Evolutionary conservation across 2,329 filamentous ascomycete genomes (phyloP).

Genomic region (Thelonectria rubi): DNA sequence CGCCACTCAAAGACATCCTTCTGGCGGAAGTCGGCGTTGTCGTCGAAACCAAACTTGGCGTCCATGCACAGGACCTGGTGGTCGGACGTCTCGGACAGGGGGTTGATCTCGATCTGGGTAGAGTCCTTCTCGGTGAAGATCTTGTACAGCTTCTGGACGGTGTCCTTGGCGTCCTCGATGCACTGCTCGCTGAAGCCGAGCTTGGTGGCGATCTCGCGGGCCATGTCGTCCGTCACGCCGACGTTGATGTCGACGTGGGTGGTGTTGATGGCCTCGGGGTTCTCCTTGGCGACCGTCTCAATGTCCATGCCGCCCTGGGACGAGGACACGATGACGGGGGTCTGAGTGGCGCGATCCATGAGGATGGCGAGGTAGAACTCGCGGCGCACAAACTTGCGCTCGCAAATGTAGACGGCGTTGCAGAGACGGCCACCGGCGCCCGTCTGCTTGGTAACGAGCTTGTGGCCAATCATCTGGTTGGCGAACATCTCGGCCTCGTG

Average conservation of each 20-base stretch:
- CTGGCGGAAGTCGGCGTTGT: conserved; percentile 98
- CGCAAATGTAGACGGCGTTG: conserved; percentile 98
- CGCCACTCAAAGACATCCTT: conserved; percentile 95
- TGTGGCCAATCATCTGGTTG: conserved; percentile 99
- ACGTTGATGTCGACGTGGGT: conserved; percentile 92
- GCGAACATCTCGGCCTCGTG: conserved; percentile 97
- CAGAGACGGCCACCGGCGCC: conserved; percentile 92
- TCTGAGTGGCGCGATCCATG: conserved; percentile 93
- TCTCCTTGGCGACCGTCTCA: conserved; percentile 97
- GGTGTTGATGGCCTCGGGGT: conserved; percentile 93
- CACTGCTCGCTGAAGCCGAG: conserved; percentile 98
- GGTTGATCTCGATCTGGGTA: conserved; percentile 99
- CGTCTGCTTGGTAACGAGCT: conserved; percentile 99
- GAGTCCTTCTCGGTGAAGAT: conserved; percentile 98
- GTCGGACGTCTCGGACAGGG: conserved; percentile 96
- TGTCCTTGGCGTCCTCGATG: conserved; percentile 92
- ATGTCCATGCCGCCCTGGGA: conserved; percentile 99
- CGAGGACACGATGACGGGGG: conserved; percentile 95
- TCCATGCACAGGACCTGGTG: conserved; percentile 99
- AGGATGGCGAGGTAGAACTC: conserved; percentile 99
- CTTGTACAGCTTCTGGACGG: conserved; percentile 98
- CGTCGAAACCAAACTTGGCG: conserved; percentile 97
- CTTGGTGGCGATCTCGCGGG: conserved; percentile 85
- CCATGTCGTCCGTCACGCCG: conserved; percentile 96
- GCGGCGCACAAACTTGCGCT: conserved; percentile 98